These are phyloP conservation scores for Diaporthe citriasiana DNA, from an alignment of 2,329 filamentous ascomycete genomes.

Conservation along the genomic window DNA sequence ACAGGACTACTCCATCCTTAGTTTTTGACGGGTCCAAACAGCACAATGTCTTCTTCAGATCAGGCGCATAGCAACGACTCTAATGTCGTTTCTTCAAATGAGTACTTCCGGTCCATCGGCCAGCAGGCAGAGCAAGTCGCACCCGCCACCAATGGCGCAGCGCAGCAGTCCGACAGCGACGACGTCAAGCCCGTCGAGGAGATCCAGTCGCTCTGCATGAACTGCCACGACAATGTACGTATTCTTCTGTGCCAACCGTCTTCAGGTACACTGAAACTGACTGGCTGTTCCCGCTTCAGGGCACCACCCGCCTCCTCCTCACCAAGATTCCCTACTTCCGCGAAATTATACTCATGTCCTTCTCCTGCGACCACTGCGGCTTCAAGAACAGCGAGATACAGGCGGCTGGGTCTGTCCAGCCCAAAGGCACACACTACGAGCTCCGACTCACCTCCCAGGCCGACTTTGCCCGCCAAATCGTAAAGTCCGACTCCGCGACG, in stretches of 20 bases:
- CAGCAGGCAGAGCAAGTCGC: slow-evolving; percentile 70
- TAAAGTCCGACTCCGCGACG: slow-evolving; percentile 90
- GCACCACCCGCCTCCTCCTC: slow-evolving; percentile 86
- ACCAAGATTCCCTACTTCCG: slow-evolving; percentile 97
- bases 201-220: slow-evolving; percentile 88
- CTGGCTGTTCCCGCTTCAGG: slow-evolving; percentile 62
- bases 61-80: slow-evolving; percentile 51
- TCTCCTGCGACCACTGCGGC: slow-evolving; percentile 89
- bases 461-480: slow-evolving; percentile 88
- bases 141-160: slow-evolving; percentile 53
- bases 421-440: slow-evolving; percentile 87
- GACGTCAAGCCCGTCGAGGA: slow-evolving; percentile 73
- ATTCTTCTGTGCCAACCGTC: neutral
- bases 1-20: slow-evolving; percentile 4
- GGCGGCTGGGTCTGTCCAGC: slow-evolving; percentile 91
- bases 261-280: neutral
- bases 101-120: slow-evolving; percentile 75
- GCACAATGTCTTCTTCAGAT: slow-evolving; percentile 45
- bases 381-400: slow-evolving; percentile 96
- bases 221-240: slow-evolving; percentile 82
- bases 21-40: neutral
- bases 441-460: slow-evolving; percentile 79
- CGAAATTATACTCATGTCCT: slow-evolving; percentile 98
- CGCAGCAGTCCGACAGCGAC: slow-evolving; percentile 55
- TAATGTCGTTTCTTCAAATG: slow-evolving; percentile 57